phyloP scores from a whole-genome alignment of 805 yeast genomes.

The Saccharomycopsis capsularis region DNA sequence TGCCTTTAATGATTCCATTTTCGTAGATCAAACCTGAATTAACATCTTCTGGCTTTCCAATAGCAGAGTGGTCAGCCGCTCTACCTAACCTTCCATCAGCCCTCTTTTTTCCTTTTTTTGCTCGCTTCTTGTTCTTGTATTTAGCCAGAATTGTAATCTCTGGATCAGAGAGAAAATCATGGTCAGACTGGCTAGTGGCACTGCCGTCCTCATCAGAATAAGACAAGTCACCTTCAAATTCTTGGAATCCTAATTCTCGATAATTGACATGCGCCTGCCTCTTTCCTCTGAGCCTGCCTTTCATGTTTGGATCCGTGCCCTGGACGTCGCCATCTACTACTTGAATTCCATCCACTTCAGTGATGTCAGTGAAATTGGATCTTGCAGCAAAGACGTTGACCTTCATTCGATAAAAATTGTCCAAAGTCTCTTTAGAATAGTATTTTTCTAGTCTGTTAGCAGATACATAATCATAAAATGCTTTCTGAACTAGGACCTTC shows the following conservation, averaged over 20 bases:
- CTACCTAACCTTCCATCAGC: background rate
- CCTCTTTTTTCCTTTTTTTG: background rate
- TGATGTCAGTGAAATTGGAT: no score
- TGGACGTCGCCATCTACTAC: background rate
- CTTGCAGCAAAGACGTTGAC: no score
- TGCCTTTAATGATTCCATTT: no score
- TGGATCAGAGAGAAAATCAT: no score
- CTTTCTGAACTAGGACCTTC: conserved; percentile 37
- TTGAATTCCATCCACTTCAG: background rate
- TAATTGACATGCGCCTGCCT: conserved; percentile 10
- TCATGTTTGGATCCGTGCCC: background rate
- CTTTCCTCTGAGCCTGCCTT: background rate
- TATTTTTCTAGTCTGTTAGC: conserved; percentile 20
- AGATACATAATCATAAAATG: conserved; percentile 45
- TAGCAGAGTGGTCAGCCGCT: no score
- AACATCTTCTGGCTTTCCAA: background rate
- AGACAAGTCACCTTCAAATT: conserved; percentile 8
- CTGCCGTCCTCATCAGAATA: conserved; percentile 32
- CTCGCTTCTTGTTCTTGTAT: background rate
- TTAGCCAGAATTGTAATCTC: conserved; percentile 1
- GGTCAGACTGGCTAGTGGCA: no score
- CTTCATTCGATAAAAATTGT: conserved; percentile 27
- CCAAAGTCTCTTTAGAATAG: conserved; percentile 29
- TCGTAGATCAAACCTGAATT: background rate
- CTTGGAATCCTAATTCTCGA: conserved; percentile 6